Percentiles rank a stretch among this genome's conserved stretches.
Conservation (phyloP, 2,329 filamentous ascomycete genomes). For the Verticillium albo-atrum region DNA sequence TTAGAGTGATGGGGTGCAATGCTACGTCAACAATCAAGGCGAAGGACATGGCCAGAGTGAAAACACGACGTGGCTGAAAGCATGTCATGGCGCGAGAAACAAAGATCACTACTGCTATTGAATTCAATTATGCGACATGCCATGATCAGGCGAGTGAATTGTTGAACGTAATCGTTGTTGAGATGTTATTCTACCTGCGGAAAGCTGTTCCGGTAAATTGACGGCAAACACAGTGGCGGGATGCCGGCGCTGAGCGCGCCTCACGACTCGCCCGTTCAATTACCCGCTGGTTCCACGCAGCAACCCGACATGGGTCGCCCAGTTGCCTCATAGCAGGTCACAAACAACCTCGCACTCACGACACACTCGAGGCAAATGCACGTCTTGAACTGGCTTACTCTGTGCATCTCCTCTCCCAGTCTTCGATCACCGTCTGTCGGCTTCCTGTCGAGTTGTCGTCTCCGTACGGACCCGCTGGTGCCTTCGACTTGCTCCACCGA, state of each 20-base stretch:
- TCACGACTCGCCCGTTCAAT: background rate
- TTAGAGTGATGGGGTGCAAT: no score
- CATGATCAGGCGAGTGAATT: no score
- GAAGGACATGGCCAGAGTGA: no score
- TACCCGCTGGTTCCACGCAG: background rate
- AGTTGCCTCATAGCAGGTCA: background rate
- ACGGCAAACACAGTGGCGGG: background rate
- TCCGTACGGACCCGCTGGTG: background rate
- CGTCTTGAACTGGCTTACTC: background rate
- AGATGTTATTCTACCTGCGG: no score
- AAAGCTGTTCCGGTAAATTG: background rate
- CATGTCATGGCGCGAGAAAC: no score
- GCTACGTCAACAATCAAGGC: no score
- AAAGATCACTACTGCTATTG: no score
- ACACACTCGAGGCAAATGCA: background rate
- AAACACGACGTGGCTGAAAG: no score
- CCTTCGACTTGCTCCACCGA: background rate
- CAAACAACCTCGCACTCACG: background rate
- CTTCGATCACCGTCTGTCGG: background rate
- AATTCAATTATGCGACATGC: no score
- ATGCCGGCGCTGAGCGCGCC: background rate
- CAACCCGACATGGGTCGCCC: background rate
- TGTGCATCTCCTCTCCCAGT: background rate
- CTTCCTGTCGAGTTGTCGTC: background rate
- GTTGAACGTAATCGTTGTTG: no score